Conservation (phyloP, 2,329 filamentous ascomycete species). For the Aspergillus brunneoviolaceus region DNA sequence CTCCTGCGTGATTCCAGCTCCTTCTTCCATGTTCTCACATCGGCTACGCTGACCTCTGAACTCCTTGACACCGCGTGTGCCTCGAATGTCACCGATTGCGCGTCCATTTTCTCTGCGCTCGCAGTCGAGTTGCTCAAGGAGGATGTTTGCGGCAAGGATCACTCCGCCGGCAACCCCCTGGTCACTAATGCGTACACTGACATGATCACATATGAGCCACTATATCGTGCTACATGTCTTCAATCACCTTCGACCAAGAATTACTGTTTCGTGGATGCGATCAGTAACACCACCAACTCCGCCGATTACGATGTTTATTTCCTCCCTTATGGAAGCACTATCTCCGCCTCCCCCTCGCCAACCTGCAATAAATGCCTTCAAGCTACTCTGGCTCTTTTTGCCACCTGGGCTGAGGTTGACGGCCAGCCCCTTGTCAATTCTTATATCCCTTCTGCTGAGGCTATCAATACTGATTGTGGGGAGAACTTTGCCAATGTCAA, state of each 20-base stretch:
- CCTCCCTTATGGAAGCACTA: constrained; percentile 70
- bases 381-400: constrained; percentile 79
- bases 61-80: constrained; percentile 77
- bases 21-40: constrained; percentile 78
- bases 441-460: constrained; percentile 69
- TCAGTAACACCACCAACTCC: constrained; percentile 70
- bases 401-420: constrained; percentile 64
- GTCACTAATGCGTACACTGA: constrained; percentile 75
- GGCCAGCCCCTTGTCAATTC: constrained; percentile 65
- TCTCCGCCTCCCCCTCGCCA: constrained; percentile 68
- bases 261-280: constrained; percentile 80
- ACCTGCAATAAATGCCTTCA: constrained; percentile 74
- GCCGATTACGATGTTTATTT: constrained; percentile 81
- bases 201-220: constrained; percentile 70
- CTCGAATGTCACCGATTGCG: constrained; percentile 66
- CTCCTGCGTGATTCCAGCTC: constrained; percentile 78
- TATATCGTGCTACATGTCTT: constrained; percentile 81
- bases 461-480: constrained; percentile 67
- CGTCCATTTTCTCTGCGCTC: constrained; percentile 61
- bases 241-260: constrained; percentile 62
- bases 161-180: constrained; percentile 62
- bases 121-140: constrained; percentile 63
- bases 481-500: constrained; percentile 54
- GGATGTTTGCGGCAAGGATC: constrained; percentile 71
- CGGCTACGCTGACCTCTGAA: constrained; percentile 69